Evolutionary conservation across 768 basidiomycete genomes (phyloP).

Genomic region (Tricholoma sp.): DNA sequence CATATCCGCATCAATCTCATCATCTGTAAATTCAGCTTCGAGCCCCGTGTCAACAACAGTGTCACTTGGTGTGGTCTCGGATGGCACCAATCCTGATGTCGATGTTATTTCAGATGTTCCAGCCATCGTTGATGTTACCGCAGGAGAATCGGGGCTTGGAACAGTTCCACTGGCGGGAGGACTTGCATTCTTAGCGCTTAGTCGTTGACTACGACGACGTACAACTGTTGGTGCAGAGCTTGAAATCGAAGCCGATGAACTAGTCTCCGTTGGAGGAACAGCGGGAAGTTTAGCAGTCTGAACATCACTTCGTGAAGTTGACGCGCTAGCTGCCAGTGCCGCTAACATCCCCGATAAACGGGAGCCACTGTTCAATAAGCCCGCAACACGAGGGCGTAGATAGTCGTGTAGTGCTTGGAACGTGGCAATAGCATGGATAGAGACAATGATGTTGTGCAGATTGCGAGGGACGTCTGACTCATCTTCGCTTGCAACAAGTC

Average conservation of each 20-base stretch:
- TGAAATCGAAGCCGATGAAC: conserved; percentile 20
- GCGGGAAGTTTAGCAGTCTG: conserved; percentile 25
- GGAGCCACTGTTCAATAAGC: conserved; percentile 54
- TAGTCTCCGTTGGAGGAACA: conserved; percentile 25
- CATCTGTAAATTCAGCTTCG: conserved; percentile 76
- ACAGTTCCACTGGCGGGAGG: conserved; percentile 9
- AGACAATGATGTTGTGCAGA: conserved; percentile 88
- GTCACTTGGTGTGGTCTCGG: conserved; percentile 49
- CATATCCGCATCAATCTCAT: conserved; percentile 85
- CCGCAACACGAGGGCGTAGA: conserved; percentile 83
- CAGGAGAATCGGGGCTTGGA: conserved; percentile 10
- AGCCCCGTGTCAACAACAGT: conserved; percentile 60
- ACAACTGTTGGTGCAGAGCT: conserved; percentile 37
- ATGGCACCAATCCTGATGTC: conserved; percentile 14
- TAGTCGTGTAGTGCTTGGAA: conserved; percentile 98
- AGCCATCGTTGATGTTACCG: conserved; percentile 8
- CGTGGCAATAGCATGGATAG: conserved; percentile 97
- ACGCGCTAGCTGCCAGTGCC: conserved; percentile 76
- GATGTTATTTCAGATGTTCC: conserved; percentile 7
- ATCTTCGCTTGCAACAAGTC: conserved; percentile 77
- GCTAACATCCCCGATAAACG: conserved; percentile 87
- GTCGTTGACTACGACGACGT: conserved; percentile 77
- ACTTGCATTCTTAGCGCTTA: conserved; percentile 62
- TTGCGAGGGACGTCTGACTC: conserved; percentile 85
- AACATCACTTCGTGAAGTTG: conserved; percentile 39